Evolutionary conservation across 2,329 filamentous ascomycete species (phyloP).

Genomic region (Penicillium sp.): DNA sequence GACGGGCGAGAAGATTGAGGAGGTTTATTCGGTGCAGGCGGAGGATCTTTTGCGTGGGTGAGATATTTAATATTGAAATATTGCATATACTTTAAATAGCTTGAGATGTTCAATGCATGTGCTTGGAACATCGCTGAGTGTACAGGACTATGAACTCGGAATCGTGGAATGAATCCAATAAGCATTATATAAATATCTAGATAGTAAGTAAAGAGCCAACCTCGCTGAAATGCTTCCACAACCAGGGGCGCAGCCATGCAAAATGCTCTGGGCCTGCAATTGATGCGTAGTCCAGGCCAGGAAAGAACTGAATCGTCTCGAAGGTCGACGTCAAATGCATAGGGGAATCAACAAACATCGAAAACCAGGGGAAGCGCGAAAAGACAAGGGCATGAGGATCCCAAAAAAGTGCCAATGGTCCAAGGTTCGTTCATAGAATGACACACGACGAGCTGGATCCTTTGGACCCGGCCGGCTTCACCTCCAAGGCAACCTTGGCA

Average conservation of each 20-base stretch:
- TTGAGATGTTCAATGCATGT: too few relatives aligned
- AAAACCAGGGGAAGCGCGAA: constrained; percentile 1
- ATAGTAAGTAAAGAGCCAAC: constrained; percentile 13
- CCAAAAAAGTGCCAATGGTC: not conserved
- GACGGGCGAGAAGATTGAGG: constrained; percentile 36
- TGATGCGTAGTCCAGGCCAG: constrained; percentile 4
- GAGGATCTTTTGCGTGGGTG: constrained; percentile 24
- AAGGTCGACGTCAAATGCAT: constrained; percentile 16
- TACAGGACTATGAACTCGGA: too few relatives aligned
- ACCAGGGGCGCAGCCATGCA: constrained; percentile 14
- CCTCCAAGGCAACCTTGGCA: constrained; percentile 75
- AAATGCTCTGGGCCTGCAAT: constrained; percentile 1
- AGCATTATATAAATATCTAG: constrained; percentile 10
- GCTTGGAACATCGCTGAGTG: too few relatives aligned
- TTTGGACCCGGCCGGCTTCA: constrained; percentile 38
- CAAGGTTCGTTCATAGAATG: constrained; percentile 29
- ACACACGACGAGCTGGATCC: constrained; percentile 31
- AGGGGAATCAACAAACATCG: constrained; percentile 18
- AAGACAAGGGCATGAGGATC: constrained; percentile 6
- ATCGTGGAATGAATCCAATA: constrained; percentile 4
- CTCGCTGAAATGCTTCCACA: constrained; percentile 21
- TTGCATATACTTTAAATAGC: too few relatives aligned
- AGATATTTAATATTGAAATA: too few relatives aligned
- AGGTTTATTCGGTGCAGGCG: constrained; percentile 36
- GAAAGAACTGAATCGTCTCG: constrained; percentile 9